Evolutionary conservation across 73 alveolate genomes (phyloP).

Genomic region (Tetrahymena thermophila): DNA sequence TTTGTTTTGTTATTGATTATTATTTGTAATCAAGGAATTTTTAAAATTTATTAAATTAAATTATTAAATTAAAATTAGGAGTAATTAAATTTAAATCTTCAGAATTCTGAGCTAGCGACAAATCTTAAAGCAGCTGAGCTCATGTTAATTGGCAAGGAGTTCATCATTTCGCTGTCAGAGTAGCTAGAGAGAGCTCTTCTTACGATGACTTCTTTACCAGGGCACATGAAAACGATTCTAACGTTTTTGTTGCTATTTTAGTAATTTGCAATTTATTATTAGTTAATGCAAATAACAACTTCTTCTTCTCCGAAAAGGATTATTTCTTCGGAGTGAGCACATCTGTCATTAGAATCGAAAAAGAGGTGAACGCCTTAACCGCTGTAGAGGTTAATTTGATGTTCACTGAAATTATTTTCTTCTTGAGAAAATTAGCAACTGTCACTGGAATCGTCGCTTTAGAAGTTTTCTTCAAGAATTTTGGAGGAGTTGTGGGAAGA

Average conservation of each 20-base stretch:
- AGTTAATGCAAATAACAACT: not conserved
- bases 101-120: not conserved
- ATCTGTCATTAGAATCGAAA: not conserved
- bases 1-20: not conserved
- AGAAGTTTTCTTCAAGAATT: not conserved
- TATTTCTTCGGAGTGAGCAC: not conserved
- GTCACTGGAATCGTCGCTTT: not conserved
- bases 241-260: not conserved
- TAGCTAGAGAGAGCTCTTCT: not conserved
- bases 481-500: not conserved
- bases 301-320: not conserved
- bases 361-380: not conserved
- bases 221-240: not conserved
- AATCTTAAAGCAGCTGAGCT: not conserved
- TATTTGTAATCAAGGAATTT: not conserved
- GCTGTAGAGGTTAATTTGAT: not conserved
- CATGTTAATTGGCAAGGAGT: not conserved
- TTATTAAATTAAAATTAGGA: not conserved
- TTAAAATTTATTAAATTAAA: not conserved
- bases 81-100: not conserved
- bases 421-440: not conserved
- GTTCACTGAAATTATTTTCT: not conserved
- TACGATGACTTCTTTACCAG: not conserved
- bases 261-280: not conserved
- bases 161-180: not conserved